Evolutionary conservation across 140 eudicot species (phyloP).

Genomic region (Erigeron philadelphicus): DNA sequence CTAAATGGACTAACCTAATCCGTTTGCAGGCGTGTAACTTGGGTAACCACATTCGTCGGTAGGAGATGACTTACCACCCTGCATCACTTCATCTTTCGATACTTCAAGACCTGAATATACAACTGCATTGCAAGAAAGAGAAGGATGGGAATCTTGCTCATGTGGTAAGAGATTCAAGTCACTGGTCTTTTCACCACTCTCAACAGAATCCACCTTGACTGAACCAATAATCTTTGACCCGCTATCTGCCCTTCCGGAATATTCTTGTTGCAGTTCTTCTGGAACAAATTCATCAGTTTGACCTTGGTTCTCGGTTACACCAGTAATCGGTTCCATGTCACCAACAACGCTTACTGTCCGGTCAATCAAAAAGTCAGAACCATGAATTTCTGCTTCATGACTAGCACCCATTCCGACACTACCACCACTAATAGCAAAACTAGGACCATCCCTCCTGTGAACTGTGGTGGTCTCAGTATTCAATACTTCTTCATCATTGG

Average conservation of each 20-base stretch:
- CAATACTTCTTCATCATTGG: constrained; percentile 77
- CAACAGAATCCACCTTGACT: constrained; percentile 71
- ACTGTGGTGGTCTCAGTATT: constrained; percentile 55
- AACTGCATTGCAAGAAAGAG: constrained; percentile 88
- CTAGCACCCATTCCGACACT: constrained; percentile 97
- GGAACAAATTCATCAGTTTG: constrained; percentile 83
- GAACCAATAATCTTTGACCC: constrained; percentile 81
- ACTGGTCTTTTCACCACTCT: constrained; percentile 87
- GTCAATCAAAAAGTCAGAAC: constrained; percentile 54
- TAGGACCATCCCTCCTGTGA: constrained; percentile 61
- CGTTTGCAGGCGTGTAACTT: constrained; percentile 43
- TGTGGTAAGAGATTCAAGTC: constrained; percentile 40
- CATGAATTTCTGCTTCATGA: constrained; percentile 97
- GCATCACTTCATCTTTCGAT: constrained; percentile 84
- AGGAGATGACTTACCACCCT: constrained; percentile 53
- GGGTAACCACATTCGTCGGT: constrained; percentile 58
- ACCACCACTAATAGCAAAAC: constrained; percentile 83
- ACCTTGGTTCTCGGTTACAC: constrained; percentile 78
- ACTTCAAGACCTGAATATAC: constrained; percentile 66
- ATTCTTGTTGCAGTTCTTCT: constrained; percentile 54
- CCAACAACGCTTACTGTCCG: constrained; percentile 79
- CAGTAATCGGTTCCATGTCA: constrained; percentile 76
- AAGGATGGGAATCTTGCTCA: constrained; percentile 62
- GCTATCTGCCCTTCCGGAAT: constrained; percentile 68
- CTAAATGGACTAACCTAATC: constrained; percentile 33